Evolutionary conservation across 2,329 filamentous ascomycete species (phyloP).

Genomic region (Penicillium sp.): DNA sequence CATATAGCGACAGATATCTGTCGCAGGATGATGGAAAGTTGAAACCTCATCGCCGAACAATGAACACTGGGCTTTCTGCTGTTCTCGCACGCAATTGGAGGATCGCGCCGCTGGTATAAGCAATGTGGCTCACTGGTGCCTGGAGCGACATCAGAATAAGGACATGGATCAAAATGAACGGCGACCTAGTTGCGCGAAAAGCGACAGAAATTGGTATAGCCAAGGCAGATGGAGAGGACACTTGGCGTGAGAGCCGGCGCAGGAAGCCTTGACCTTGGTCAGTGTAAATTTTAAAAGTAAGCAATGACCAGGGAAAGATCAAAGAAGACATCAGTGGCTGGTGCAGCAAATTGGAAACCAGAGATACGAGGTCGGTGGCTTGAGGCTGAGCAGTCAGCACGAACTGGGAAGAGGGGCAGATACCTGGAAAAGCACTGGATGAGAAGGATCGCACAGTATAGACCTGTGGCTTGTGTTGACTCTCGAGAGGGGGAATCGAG

Average conservation of each 20-base stretch:
- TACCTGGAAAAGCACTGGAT: neutral
- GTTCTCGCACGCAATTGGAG: neutral
- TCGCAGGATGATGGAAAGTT: neutral
- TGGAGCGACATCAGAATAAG: constrained; percentile 8
- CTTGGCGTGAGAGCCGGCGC: neutral
- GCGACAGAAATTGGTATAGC: neutral
- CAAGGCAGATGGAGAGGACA: neutral
- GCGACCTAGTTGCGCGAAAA: constrained; percentile 5
- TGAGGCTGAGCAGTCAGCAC: constrained; percentile 13
- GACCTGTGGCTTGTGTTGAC: constrained; percentile 19
- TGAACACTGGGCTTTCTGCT: neutral
- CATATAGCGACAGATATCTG: neutral
- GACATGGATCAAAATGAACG: no score
- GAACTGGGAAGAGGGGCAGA: neutral
- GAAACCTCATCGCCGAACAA: neutral
- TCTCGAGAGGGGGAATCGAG: neutral
- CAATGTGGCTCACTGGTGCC: constrained; percentile 3
- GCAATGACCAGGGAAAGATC: neutral
- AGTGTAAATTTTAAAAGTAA: neutral
- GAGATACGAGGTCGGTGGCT: constrained; percentile 12
- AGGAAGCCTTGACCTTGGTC: neutral
- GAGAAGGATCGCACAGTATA: neutral
- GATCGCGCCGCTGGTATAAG: neutral
- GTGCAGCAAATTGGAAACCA: constrained; percentile 15
- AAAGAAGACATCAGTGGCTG: constrained; percentile 15